Conservation (phyloP, 163 green algal genomes). For the Coccomyxa subellipsoidea region DNA sequence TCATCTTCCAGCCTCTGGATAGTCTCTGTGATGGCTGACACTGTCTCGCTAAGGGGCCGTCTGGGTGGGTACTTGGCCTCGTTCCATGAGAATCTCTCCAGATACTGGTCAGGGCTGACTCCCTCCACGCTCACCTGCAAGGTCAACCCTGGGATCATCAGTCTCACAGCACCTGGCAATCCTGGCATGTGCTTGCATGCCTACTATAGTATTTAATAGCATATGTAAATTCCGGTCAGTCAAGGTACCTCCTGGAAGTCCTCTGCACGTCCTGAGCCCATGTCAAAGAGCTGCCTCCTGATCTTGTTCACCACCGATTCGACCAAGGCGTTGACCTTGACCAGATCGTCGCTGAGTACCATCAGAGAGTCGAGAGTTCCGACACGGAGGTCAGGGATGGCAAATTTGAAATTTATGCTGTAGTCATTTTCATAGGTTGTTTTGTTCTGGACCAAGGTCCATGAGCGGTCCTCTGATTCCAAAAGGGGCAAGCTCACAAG, state of each 20-base stretch:
- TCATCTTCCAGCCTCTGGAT: constrained; percentile 91
- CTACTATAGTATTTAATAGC: too few species aligned
- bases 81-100: constrained; percentile 93
- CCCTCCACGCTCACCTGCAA: constrained; percentile 75
- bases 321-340: constrained; percentile 74
- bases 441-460: constrained; percentile 76
- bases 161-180: too few species aligned
- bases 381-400: constrained; percentile 84
- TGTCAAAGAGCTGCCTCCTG: constrained; percentile 66
- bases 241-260: constrained; percentile 11
- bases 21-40: constrained; percentile 85
- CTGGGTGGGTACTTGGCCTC: constrained; percentile 94
- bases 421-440: constrained; percentile 59
- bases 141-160: too few species aligned
- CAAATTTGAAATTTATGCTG: constrained; percentile 65
- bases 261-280: constrained; percentile 8
- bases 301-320: constrained; percentile 89
- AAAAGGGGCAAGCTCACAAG: constrained; percentile 67
- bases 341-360: constrained; percentile 88
- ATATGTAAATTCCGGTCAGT: too few species aligned
- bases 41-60: constrained; percentile 81
- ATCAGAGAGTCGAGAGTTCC: constrained; percentile 96
- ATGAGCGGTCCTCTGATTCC: constrained; percentile 54
- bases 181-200: too few species aligned
- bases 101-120: constrained; percentile 67